Evolutionary conservation across 2,329 filamentous ascomycete genomes (phyloP), one percentile per base, ranked within the genome.

Genomic region (Claviceps sp.): DNA sequence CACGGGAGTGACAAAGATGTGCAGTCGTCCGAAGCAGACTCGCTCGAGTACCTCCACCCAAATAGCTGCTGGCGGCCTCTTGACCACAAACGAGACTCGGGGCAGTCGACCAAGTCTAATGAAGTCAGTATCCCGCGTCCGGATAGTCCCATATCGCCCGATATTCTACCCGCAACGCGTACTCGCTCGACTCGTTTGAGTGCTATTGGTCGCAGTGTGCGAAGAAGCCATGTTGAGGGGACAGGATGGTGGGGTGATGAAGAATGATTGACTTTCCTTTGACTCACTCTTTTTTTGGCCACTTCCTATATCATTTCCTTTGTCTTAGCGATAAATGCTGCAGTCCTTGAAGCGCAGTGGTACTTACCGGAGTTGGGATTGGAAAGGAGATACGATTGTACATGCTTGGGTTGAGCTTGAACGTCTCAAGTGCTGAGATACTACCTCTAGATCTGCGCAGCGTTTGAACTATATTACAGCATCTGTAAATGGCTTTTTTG

Each of bases 161-260:
- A 62, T 14, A 54, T 59, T 0, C 64, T 69, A 41, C 61, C 65
- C 2, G 55, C 56, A 10, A 61, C 62, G 22, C 56, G 62, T 47
- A 62, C 60, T 57, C 70, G 70, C 58, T 65, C 66, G 48, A 71
- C 69, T 11, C 67, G 73, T 5, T 50, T 66, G 40, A 67, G 65
- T 40, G 64, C 65, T 2, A 63, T 66, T 17, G 65, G 64, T 11
- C 58, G 58, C 17, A 56, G 55, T 3, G 54, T 55, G 48, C 56
- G 59, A 54, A 56, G 55, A 8, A 55, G 56, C 17, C 30, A 34
- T 39, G 61, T 47, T 17, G 56, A 59, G 5, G 63, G 65, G 7
- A 58, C 64, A 39, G 65, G 66, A 2, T 68, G 62, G 59, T 71
- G 68, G 70, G 70, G 67, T n/a, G 69, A 73, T 47, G 69, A 73